Conservation (phyloP, 2,329 filamentous ascomycete species). For the Diaporthe aspalathi region DNA sequence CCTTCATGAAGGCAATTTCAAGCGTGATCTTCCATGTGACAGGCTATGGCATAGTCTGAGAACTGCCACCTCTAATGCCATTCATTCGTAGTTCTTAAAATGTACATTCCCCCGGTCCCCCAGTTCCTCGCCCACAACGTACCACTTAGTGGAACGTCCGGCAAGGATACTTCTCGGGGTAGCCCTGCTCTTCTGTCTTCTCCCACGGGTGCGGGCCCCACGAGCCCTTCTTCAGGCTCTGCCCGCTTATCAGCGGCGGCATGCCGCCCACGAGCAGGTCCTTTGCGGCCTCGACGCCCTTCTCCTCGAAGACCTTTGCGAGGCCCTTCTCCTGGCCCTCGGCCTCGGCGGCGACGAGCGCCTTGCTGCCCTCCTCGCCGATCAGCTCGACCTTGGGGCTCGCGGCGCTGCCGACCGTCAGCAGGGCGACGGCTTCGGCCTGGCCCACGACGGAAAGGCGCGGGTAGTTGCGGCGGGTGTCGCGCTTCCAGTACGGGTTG, state of each 20-base stretch:
- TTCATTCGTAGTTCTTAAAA: not conserved
- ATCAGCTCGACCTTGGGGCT: slow-evolving; percentile 86
- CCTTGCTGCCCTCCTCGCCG: slow-evolving; percentile 68
- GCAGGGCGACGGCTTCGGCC: slow-evolving; percentile 84
- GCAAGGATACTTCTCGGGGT: slow-evolving; percentile 74
- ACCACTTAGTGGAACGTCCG: slow-evolving; percentile 65
- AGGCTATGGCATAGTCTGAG: not conserved
- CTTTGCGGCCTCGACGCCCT: slow-evolving; percentile 56
- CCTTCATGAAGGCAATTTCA: not conserved
- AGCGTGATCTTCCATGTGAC: not conserved
- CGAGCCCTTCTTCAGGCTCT: slow-evolving; percentile 63
- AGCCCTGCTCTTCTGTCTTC: slow-evolving; percentile 74
- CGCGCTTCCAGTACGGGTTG: slow-evolving; percentile 97
- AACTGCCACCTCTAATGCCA: slow-evolving; percentile 33
- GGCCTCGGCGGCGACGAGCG: slow-evolving; percentile 79
- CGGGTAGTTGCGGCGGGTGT: slow-evolving; percentile 85
- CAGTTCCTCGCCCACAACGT: slow-evolving; percentile 24
- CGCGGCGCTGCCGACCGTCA: slow-evolving; percentile 85
- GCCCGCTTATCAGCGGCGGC: slow-evolving; percentile 86
- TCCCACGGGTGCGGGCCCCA: slow-evolving; percentile 78
- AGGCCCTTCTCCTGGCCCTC: slow-evolving; percentile 79
- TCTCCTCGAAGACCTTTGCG: slow-evolving; percentile 78
- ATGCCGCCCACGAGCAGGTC: slow-evolving; percentile 82
- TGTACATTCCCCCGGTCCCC: not conserved
- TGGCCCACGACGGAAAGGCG: slow-evolving; percentile 83